phyloP scores from a whole-genome alignment of 2,329 filamentous ascomycete species.

The Incumbomyces delicatus region DNA sequence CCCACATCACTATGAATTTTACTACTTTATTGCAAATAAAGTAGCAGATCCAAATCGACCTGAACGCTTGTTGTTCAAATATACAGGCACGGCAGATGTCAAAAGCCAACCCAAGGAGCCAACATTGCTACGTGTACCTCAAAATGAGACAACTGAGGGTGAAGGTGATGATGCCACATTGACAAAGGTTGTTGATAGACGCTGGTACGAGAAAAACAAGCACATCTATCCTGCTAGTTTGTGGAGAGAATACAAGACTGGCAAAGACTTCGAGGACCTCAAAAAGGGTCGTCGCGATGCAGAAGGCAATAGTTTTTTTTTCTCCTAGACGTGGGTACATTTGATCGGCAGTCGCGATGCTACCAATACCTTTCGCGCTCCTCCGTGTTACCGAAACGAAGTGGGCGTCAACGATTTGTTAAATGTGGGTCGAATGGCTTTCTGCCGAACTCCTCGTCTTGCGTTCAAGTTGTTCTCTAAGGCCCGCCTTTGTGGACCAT shows the following conservation, averaged over 20 bases:
- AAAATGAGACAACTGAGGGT: constrained; percentile 59
- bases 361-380: too few relatives aligned
- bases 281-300: constrained; percentile 65
- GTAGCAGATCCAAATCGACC: constrained; percentile 57
- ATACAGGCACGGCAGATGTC: constrained; percentile 40
- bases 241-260: constrained; percentile 91
- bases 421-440: too few relatives aligned
- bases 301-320: constrained; percentile 90
- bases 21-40: constrained; percentile 84
- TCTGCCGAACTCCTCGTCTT: too few relatives aligned
- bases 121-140: constrained; percentile 32
- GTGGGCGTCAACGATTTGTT: too few relatives aligned
- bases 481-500: background rate
- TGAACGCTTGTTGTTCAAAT: constrained; percentile 71
- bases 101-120: constrained; percentile 30
- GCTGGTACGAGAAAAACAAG: constrained; percentile 97
- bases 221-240: constrained; percentile 94
- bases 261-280: constrained; percentile 56
- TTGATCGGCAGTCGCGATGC: background rate
- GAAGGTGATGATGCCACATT: constrained; percentile 63
- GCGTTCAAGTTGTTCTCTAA: too few relatives aligned
- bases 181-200: constrained; percentile 89
- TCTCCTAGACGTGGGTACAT: constrained; percentile 31
- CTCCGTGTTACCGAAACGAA: too few relatives aligned
- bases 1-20: constrained; percentile 94